Percentiles rank a stretch among this genome's conserved stretches.
These are phyloP conservation scores for Skeletonema marinoi DNA, from an alignment of 108 stramenopile species.

Conservation along the genomic window DNA sequence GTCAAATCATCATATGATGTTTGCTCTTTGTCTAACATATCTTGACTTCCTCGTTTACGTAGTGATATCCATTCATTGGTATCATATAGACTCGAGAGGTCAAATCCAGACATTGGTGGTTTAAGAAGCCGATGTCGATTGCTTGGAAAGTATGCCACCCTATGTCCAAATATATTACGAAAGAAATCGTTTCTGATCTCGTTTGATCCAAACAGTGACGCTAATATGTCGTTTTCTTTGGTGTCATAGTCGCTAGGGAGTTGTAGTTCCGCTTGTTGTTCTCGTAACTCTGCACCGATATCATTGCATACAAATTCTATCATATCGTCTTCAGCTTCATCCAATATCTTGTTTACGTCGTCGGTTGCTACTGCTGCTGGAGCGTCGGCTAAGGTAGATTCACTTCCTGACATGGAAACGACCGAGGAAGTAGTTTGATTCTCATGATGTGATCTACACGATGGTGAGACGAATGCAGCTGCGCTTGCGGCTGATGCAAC, in stretches of 20 bases:
- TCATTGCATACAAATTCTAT: conserved; percentile 11
- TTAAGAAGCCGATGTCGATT: neutral
- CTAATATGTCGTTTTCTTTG: conserved; percentile 12
- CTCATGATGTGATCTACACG: too few relatives aligned
- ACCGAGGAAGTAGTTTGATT: too few relatives aligned
- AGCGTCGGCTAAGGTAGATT: too few relatives aligned
- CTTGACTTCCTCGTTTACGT: conserved; percentile 25
- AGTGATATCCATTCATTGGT: conserved; percentile 26
- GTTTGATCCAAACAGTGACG: conserved; percentile 15
- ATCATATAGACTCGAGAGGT: conserved; percentile 9
- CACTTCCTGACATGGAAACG: too few relatives aligned
- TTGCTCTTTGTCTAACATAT: conserved; percentile 8
- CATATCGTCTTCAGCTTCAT: neutral
- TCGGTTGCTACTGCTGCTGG: too few relatives aligned
- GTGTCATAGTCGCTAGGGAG: neutral
- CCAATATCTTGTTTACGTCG: too few relatives aligned
- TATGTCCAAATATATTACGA: conserved; percentile 4
- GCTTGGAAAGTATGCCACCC: conserved; percentile 16
- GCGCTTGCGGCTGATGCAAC: too few relatives aligned
- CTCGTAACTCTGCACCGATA: conserved; percentile 7
- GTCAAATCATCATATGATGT: conserved; percentile 24
- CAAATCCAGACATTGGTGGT: conserved; percentile 19
- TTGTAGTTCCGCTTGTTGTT: neutral
- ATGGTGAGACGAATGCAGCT: too few relatives aligned
- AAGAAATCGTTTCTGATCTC: conserved; percentile 16